phyloP scores from a whole-genome alignment of 768 basidiomycete species.

The Leccinum fibrillosum region DNA sequence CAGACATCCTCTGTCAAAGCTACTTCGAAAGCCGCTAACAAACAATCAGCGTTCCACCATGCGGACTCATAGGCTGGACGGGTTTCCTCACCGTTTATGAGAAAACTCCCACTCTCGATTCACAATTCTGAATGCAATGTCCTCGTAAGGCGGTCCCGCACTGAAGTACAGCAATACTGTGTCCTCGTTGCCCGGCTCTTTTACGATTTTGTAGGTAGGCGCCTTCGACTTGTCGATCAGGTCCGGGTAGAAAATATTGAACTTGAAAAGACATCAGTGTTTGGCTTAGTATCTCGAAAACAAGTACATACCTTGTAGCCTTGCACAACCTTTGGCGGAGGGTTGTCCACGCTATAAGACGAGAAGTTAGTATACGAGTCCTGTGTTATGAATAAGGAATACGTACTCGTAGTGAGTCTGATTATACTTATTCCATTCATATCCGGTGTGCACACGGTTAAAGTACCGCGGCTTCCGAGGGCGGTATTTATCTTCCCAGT shows the following conservation, averaged over 20 bases:
- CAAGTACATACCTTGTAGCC: constrained; percentile 77
- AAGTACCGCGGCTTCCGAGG: constrained; percentile 98
- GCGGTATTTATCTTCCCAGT: constrained; percentile 98
- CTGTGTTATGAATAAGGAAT: background rate
- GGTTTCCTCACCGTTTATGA: constrained; percentile 71
- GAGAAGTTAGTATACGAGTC: constrained; percentile 12
- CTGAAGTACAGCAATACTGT: constrained; percentile 92
- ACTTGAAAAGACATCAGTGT: constrained; percentile 39
- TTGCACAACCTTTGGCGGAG: constrained; percentile 98
- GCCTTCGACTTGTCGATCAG: constrained; percentile 98
- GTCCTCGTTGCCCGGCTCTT: constrained; percentile 92
- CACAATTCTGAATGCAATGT: constrained; percentile 97
- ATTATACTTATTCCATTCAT: constrained; percentile 99
- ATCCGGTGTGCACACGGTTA: constrained; percentile 98
- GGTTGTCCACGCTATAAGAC: constrained; percentile 82
- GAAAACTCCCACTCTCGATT: constrained; percentile 99
- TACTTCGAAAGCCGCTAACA: constrained; percentile 87
- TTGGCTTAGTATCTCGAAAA: background rate
- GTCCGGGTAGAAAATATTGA: constrained; percentile 99
- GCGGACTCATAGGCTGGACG: constrained; percentile 6
- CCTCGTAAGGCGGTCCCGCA: constrained; percentile 97
- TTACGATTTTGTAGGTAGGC: constrained; percentile 93
- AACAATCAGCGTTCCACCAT: constrained; percentile 11
- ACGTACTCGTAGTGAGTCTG: constrained; percentile 97
- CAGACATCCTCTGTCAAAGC: constrained; percentile 94